Evolutionary conservation across 257 asterid species (phyloP).

Genomic region (Gentiana straminea): DNA sequence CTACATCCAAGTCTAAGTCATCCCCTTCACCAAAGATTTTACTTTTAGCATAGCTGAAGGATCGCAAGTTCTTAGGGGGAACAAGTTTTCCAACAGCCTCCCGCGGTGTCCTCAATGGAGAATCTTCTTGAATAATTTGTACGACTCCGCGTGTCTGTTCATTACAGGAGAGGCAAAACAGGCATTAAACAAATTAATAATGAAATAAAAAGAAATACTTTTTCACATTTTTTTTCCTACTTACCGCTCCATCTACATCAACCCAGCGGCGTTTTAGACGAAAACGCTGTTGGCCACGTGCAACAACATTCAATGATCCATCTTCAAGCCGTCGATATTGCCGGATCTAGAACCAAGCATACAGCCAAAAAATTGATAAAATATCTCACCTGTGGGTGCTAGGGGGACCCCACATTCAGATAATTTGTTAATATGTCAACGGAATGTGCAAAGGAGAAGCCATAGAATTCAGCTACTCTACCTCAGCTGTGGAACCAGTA

Average conservation of each 20-base stretch:
- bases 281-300: constrained; percentile 95
- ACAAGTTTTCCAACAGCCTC: constrained; percentile 72
- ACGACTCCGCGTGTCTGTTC: constrained; percentile 76
- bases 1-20: constrained; percentile 63
- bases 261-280: constrained; percentile 75
- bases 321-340: constrained; percentile 83
- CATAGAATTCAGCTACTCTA: constrained; percentile 15
- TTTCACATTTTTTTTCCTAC: constrained; percentile 17
- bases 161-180: constrained; percentile 10
- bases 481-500: constrained; percentile 97
- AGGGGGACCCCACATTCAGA: too few relatives aligned
- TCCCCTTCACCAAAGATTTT: constrained; percentile 30
- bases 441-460: too few relatives aligned
- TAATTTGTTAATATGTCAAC: too few relatives aligned
- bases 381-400: neutral
- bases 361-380: constrained; percentile 4
- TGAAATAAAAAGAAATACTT: constrained; percentile 7
- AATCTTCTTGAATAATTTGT: constrained; percentile 75
- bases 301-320: constrained; percentile 81
- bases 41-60: constrained; percentile 15
- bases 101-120: constrained; percentile 72
- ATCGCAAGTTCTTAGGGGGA: constrained; percentile 39
- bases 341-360: constrained; percentile 53
- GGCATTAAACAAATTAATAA: constrained; percentile 10
- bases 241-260: constrained; percentile 77